These are phyloP conservation scores for Penicillium sp. DNA, from an alignment of 2,329 filamentous ascomycete species.

Conservation along the genomic window DNA sequence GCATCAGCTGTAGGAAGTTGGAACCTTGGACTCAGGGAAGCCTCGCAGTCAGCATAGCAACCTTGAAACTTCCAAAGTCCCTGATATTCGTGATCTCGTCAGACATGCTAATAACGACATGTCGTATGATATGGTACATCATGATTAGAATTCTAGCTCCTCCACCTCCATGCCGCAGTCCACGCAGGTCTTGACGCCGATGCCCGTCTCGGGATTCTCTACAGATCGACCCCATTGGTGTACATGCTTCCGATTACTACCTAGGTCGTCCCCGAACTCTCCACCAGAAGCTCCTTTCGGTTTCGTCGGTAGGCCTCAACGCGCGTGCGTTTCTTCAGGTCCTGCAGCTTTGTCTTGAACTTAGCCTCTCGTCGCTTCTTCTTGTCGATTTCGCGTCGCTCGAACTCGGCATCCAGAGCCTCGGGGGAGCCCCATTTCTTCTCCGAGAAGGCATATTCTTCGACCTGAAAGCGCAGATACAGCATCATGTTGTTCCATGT, in stretches of 20 bases:
- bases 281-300: constrained; percentile 47
- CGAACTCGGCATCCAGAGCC: constrained; percentile 82
- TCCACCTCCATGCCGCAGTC: constrained; percentile 65
- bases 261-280: constrained; percentile 72
- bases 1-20: too few species aligned
- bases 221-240: constrained; percentile 73
- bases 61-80: too few species aligned
- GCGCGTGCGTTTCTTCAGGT: constrained; percentile 87
- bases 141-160: constrained; percentile 54
- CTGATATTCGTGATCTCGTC: neutral
- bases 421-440: constrained; percentile 88
- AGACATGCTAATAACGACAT: neutral
- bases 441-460: constrained; percentile 77
- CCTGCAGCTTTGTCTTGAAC: constrained; percentile 80
- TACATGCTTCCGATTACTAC: constrained; percentile 65
- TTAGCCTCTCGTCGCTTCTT: constrained; percentile 84
- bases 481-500: constrained; percentile 99
- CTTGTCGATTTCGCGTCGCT: constrained; percentile 68
- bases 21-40: too few species aligned
- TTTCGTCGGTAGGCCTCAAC: constrained; percentile 82
- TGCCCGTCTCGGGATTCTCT: constrained; percentile 53
- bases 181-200: constrained; percentile 64
- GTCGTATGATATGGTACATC: constrained; percentile 3
- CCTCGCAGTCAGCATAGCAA: too few species aligned
- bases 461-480: constrained; percentile 86